Conservation (phyloP, 129 eudicot species). For the Pulicaria dysenterica region DNA sequence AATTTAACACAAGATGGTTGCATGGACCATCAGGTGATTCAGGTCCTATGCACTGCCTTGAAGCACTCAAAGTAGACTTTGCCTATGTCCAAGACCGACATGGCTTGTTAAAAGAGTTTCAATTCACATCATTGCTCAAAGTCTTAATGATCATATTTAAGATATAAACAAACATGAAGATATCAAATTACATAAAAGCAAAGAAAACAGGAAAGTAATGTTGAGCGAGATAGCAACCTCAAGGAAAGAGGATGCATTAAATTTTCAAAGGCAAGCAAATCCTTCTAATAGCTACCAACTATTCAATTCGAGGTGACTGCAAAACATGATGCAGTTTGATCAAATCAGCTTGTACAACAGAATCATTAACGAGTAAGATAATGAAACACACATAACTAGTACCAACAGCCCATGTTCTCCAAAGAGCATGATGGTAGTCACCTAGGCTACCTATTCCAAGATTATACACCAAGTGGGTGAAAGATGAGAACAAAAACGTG, state of each 20-base stretch:
- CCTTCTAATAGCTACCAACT: not conserved
- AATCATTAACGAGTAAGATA: not conserved
- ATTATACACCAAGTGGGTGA: not conserved
- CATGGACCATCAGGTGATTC: not conserved
- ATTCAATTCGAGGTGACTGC: slow-evolving; percentile 2
- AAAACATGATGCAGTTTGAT: not conserved
- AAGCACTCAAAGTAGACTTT: not conserved
- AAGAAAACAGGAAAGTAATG: not conserved
- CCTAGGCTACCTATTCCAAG: not conserved
- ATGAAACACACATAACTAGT: too few relatives aligned
- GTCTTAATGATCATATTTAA: too few relatives aligned
- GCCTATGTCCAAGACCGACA: not conserved
- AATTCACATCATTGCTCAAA: not conserved
- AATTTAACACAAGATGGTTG: not conserved
- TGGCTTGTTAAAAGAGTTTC: not conserved
- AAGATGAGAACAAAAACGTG: not conserved
- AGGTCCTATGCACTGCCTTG: too few relatives aligned
- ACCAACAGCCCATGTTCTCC: too few relatives aligned
- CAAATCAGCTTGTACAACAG: not conserved
- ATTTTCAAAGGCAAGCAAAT: slow-evolving; percentile 7
- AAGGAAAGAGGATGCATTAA: not conserved
- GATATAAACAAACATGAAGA: not conserved
- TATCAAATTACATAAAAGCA: not conserved
- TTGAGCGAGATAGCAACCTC: not conserved
- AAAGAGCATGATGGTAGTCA: not conserved